These are phyloP conservation scores for Ampelocalamus luodianensis DNA, from an alignment of 176 grass and related monocot species.

Conservation along the genomic window DNA sequence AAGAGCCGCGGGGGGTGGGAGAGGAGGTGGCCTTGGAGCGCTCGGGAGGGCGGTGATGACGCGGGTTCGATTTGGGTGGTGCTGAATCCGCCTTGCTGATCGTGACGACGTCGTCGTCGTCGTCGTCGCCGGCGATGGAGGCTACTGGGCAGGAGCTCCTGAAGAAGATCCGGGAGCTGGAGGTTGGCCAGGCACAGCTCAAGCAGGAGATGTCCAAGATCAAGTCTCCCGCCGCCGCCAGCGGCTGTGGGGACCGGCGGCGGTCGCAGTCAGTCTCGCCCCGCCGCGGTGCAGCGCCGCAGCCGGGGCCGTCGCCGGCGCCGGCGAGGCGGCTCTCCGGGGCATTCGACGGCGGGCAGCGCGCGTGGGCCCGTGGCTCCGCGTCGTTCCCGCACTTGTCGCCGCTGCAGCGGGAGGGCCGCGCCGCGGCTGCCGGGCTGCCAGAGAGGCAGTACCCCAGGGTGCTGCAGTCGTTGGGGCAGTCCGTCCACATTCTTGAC, in stretches of 20 bases:
- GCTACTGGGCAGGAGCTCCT: conserved; percentile 63
- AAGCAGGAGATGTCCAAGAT: conserved; percentile 91
- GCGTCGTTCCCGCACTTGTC: conserved; percentile 62
- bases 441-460: conserved; percentile 75
- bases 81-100: neutral
- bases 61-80: conserved; percentile 19
- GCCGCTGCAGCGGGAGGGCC: conserved; percentile 64
- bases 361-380: conserved; percentile 52
- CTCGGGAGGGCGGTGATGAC: conserved; percentile 24
- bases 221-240: conserved; percentile 20
- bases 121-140: conserved; percentile 51
- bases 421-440: conserved; percentile 38
- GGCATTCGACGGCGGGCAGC: conserved; percentile 29
- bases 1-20: conserved; percentile 9
- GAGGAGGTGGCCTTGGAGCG: neutral
- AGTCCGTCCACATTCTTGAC: conserved; percentile 89
- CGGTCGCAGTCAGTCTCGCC: conserved; percentile 91
- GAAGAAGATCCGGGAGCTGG: conserved; percentile 85
- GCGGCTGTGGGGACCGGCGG: conserved; percentile 30
- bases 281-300: conserved; percentile 29
- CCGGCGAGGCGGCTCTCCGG: conserved; percentile 44
- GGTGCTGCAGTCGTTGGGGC: conserved; percentile 81
- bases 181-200: conserved; percentile 69
- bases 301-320: neutral
- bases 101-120: neutral